Evolutionary conservation across 768 basidiomycete species (phyloP).

Genomic region (Clitopilus passeckerianus): DNA sequence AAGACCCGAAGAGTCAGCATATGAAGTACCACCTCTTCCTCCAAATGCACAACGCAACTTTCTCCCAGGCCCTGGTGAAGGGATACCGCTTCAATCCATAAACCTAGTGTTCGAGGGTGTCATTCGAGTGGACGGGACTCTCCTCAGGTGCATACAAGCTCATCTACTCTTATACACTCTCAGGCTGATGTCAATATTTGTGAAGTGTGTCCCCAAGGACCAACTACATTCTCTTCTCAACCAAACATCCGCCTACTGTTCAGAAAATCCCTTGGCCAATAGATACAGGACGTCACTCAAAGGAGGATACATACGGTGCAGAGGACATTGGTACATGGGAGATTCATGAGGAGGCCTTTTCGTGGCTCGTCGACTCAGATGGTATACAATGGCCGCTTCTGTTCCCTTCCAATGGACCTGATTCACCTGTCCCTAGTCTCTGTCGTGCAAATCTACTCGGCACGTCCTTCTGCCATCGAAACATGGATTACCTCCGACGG

Average conservation of each 20-base stretch:
- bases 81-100: constrained; percentile 60
- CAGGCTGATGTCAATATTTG: background rate
- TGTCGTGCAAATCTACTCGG: constrained; percentile 59
- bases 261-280: constrained; percentile 85
- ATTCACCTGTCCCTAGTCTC: constrained; percentile 36
- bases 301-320: constrained; percentile 28
- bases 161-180: background rate
- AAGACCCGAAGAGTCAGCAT: constrained; percentile 48
- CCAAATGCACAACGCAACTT: constrained; percentile 61
- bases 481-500: constrained; percentile 87
- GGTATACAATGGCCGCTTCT: constrained; percentile 33
- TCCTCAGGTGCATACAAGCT: constrained; percentile 51
- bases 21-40: constrained; percentile 48
- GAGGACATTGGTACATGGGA: constrained; percentile 68
- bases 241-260: constrained; percentile 65
- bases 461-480: constrained; percentile 57
- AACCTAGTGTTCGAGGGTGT: constrained; percentile 77
- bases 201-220: constrained; percentile 71
- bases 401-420: background rate
- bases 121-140: constrained; percentile 67
- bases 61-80: constrained; percentile 78
- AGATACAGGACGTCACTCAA: constrained; percentile 27
- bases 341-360: constrained; percentile 58
- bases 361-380: constrained; percentile 72
- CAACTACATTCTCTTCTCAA: constrained; percentile 69